Evolutionary conservation across 108 stramenopile genomes (phyloP).

Genomic region (Cylindrotheca closterium): DNA sequence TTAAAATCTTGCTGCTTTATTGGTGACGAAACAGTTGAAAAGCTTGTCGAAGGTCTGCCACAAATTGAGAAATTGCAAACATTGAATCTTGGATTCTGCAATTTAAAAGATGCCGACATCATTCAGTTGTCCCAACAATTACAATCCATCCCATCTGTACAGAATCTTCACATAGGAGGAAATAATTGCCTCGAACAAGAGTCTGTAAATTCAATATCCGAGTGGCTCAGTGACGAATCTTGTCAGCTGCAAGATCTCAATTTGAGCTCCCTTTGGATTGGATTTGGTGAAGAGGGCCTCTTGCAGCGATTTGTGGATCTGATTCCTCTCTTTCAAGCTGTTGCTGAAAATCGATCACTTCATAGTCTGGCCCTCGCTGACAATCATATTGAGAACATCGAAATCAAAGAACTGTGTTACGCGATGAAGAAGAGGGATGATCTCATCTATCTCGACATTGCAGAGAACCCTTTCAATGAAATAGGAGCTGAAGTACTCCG

Average conservation of each 20-base stretch:
- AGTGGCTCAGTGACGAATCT: conserved; percentile 3
- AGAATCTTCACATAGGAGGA: conserved; percentile 15
- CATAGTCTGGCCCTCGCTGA: conserved; percentile 9
- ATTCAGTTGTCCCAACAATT: conserved; percentile 7
- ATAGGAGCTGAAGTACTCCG: conserved; percentile 11
- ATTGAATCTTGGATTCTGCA: conserved; percentile 23
- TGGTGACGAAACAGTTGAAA: conserved; percentile 12
- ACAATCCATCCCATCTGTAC: conserved; percentile 2
- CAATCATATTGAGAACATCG: conserved; percentile 12
- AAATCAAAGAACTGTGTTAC: conserved; percentile 1
- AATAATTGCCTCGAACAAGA: conserved; percentile 13
- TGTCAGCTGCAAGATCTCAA: conserved; percentile 16
- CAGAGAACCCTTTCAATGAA: conserved; percentile 27
- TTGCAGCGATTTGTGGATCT: conserved; percentile 20
- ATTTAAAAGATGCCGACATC: conserved; percentile 17
- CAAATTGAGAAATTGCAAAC: conserved; percentile 4
- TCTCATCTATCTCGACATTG: conserved; percentile 11
- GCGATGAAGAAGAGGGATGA: not conserved
- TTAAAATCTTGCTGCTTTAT: conserved; percentile 21
- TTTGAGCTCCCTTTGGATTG: conserved; percentile 19
- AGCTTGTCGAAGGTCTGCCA: not conserved
- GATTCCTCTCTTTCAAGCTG: not conserved
- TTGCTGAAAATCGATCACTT: conserved; percentile 7
- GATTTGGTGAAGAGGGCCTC: conserved; percentile 28
- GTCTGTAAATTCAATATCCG: conserved; percentile 4